Conservation (phyloP, 352 stramenopile species). For the Pilasporangium apinafurcum region DNA sequence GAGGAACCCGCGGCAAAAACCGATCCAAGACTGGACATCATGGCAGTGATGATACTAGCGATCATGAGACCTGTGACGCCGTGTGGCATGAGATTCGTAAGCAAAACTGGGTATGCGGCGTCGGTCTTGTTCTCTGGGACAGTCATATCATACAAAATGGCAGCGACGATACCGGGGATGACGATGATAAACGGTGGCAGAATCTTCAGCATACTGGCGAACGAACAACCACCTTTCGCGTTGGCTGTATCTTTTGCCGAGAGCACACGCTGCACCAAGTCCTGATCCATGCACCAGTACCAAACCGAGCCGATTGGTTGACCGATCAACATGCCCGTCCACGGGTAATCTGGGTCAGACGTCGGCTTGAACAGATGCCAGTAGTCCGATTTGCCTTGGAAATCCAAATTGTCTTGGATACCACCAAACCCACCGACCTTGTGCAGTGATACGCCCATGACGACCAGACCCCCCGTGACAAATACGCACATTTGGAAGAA, state of each 20-base stretch:
- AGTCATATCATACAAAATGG: slow-evolving; percentile 54
- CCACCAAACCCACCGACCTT: slow-evolving; percentile 49
- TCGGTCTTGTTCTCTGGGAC: slow-evolving; percentile 44
- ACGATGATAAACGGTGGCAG: slow-evolving; percentile 67
- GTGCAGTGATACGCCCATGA: slow-evolving; percentile 43
- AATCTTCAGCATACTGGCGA: slow-evolving; percentile 57
- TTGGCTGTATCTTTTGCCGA: slow-evolving; percentile 62
- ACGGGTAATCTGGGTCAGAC: slow-evolving; percentile 51
- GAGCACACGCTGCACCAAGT: slow-evolving; percentile 60
- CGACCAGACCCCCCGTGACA: slow-evolving; percentile 43
- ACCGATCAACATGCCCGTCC: slow-evolving; percentile 65
- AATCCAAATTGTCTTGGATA: slow-evolving; percentile 37
- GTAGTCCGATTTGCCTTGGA: slow-evolving; percentile 29
- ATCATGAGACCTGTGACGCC: slow-evolving; percentile 59
- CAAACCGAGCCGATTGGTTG: slow-evolving; percentile 53
- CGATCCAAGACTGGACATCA: slow-evolving; percentile 67
- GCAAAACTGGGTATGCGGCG: slow-evolving; percentile 50
- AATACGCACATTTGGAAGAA: slow-evolving; percentile 68
- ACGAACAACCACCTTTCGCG: slow-evolving; percentile 42
- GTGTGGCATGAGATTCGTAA: slow-evolving; percentile 67
- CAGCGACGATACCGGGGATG: slow-evolving; percentile 53
- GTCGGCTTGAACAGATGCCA: slow-evolving; percentile 53
- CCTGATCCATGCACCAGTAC: slow-evolving; percentile 77
- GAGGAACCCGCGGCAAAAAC: slow-evolving; percentile 57
- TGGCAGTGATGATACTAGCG: slow-evolving; percentile 61